Evolutionary conservation across 2,329 filamentous ascomycete species (phyloP).

Genomic region (Microcyclosporella mali): DNA sequence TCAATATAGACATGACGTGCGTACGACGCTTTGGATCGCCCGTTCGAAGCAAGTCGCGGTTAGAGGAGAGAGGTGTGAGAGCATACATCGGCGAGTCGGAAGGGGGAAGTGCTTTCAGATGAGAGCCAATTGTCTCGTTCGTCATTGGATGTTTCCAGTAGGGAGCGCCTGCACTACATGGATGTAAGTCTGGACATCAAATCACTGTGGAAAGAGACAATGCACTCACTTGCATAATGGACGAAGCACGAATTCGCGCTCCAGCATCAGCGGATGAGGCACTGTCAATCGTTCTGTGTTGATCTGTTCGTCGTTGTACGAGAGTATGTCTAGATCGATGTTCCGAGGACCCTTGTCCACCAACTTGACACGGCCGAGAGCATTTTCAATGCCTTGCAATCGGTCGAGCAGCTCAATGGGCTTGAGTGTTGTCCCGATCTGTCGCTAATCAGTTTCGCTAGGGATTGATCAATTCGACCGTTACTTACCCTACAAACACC

Average conservation of each 20-base stretch:
- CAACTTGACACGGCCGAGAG: slow-evolving; percentile 71
- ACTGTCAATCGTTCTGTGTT: slow-evolving; percentile 69
- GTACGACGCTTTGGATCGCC: slow-evolving; percentile 55
- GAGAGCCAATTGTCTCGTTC: slow-evolving; percentile 29
- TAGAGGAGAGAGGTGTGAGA: slow-evolving; percentile 35
- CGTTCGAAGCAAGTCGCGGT: slow-evolving; percentile 53
- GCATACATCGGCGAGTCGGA: slow-evolving; percentile 32
- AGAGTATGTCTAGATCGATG: slow-evolving; percentile 87
- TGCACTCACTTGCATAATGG: slow-evolving; percentile 69
- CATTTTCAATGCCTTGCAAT: slow-evolving; percentile 76
- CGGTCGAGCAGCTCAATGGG: slow-evolving; percentile 71
- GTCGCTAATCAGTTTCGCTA: slow-evolving; percentile 2
- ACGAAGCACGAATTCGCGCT: slow-evolving; percentile 87
- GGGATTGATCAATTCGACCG: not conserved
- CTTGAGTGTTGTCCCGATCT: slow-evolving; percentile 74
- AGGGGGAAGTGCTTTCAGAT: slow-evolving; percentile 32
- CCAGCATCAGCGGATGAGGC: slow-evolving; percentile 77
- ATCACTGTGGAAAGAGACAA: not conserved
- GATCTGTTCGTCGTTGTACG: slow-evolving; percentile 66
- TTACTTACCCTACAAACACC: slow-evolving; percentile 77
- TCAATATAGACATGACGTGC: slow-evolving; percentile 87
- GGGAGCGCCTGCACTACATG: not conserved
- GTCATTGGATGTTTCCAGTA: slow-evolving; percentile 26
- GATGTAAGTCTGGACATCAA: not conserved
- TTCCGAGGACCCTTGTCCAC: slow-evolving; percentile 92